Percentiles rank a stretch among this genome's conserved stretches.
Conservation (phyloP, 2,329 filamentous ascomycete genomes). For the Colletotrichum ledebouriae region DNA sequence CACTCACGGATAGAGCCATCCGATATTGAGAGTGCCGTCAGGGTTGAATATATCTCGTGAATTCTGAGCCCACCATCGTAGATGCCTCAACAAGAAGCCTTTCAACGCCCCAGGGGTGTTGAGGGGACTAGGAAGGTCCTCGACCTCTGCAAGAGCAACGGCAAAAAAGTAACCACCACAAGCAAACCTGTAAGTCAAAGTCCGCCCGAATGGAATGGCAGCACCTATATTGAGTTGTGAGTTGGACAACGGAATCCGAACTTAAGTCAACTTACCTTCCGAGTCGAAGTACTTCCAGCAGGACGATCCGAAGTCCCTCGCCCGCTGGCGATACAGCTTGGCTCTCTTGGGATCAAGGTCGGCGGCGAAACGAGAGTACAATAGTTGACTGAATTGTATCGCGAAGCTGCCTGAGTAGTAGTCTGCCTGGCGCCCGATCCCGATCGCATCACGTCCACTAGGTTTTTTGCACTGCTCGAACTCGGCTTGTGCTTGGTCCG, state of each 20-base stretch:
- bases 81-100: constrained; percentile 63
- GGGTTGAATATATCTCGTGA: constrained; percentile 60
- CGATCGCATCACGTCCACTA: constrained; percentile 44
- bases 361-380: constrained; percentile 59
- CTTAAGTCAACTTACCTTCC: constrained; percentile 50
- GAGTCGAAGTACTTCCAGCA: constrained; percentile 65
- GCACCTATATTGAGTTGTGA: constrained; percentile 52
- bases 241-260: too few relatives aligned
- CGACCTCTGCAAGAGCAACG: constrained; percentile 57
- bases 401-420: constrained; percentile 69
- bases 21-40: constrained; percentile 65
- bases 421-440: constrained; percentile 57
- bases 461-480: constrained; percentile 36
- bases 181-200: constrained; percentile 65
- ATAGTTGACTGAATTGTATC: constrained; percentile 64
- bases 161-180: constrained; percentile 63
- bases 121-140: constrained; percentile 53
- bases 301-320: constrained; percentile 54
- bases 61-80: constrained; percentile 62
- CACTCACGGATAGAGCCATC: constrained; percentile 50
- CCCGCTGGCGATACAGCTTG: constrained; percentile 53
- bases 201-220: constrained; percentile 65
- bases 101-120: constrained; percentile 57
- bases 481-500: constrained; percentile 43
- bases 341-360: constrained; percentile 57